Base-by-base conservation (phyloP, 2,329 filamentous ascomycete species). In the Pyrenophora graminea region DNA sequence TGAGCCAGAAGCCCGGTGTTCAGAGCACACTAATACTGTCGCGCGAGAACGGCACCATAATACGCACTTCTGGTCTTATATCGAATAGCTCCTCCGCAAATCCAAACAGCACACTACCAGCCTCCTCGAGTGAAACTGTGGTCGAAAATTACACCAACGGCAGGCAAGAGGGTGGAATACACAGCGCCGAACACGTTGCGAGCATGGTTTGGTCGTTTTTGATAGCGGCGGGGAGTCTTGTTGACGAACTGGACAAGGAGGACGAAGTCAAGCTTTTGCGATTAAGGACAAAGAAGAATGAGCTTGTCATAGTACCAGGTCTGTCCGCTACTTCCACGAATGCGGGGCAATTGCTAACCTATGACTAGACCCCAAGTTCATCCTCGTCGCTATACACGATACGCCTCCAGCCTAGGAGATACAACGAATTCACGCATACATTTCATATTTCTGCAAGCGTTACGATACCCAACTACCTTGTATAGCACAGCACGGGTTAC, bases 261-360 rank as follows among this genome's bases (percentile, higher is more conserved):
- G 90, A 94, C 64, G 89, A 92, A 68, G 74, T 92, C 56, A 91
- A 87, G 74, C 77, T 94, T 40, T 74, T 94, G 44, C 81, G 89
- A 56, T 70, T 95, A 58, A 82, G 90, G 59, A 93, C 89, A n/a
- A 91, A 86, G 77, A 91, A 89, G 72, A 88, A 91, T 63, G 90
- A 95, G 72, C 76, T 94, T 56, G 87, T 94, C 52, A 90, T 94
- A 66, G 87, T 93, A 17, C 89, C 89, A 45, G 79, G 79, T 80
- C 69, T 39, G 72, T 51, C 25, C 19, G 37, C 10, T 7, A 27
- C 5, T 17, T 19, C 13, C 32, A 18, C n/a, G 25, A 7, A 23
- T 33, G 13, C 25, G 10, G 18, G 34, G 15, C 17, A 39, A 17
- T 9, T 7, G 46, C 61, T 71, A 53, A 68, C 34, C 1, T 34